Conservation (phyloP, 2,329 filamentous ascomycete species). For the Verticillium tricorpus region DNA sequence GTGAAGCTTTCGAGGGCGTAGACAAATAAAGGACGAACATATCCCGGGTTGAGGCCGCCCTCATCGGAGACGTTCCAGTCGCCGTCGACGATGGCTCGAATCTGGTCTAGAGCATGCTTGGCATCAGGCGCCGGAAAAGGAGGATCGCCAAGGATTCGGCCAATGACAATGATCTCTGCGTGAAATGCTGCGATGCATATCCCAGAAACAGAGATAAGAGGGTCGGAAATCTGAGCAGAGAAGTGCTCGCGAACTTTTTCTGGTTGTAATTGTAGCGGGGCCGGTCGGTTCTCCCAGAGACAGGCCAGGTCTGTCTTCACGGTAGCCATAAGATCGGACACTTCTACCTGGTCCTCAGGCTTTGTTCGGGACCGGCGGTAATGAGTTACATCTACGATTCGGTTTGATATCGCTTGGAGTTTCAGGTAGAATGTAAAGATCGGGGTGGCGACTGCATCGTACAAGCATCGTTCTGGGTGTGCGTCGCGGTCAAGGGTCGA, state of each 20-base stretch:
- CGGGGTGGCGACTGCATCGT: conserved; percentile 11
- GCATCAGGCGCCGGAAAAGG: neutral
- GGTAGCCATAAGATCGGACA: conserved; percentile 6
- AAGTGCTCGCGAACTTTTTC: neutral
- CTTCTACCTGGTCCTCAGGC: conserved; percentile 16
- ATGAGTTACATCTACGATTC: conserved; percentile 15
- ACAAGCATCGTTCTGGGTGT: conserved; percentile 8
- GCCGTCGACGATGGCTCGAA: neutral
- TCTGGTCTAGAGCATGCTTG: neutral
- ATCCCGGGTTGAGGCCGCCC: neutral
- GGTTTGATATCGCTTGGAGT: conserved; percentile 14
- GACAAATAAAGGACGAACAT: neutral
- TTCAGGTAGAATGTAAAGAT: conserved; percentile 16
- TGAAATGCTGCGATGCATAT: neutral
- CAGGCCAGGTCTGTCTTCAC: conserved; percentile 7
- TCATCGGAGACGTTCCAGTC: neutral
- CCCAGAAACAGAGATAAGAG: neutral
- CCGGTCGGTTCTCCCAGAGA: neutral
- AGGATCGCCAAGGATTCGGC: neutral
- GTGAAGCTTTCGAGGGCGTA: neutral
- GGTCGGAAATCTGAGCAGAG: neutral
- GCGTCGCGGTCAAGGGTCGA: neutral
- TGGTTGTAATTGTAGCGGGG: neutral
- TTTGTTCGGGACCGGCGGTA: conserved; percentile 19
- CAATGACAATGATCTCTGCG: neutral